These are phyloP conservation scores for Arabidopsis lyrata DNA, from an alignment of 441 rosid genomes.

Conservation along the genomic window DNA sequence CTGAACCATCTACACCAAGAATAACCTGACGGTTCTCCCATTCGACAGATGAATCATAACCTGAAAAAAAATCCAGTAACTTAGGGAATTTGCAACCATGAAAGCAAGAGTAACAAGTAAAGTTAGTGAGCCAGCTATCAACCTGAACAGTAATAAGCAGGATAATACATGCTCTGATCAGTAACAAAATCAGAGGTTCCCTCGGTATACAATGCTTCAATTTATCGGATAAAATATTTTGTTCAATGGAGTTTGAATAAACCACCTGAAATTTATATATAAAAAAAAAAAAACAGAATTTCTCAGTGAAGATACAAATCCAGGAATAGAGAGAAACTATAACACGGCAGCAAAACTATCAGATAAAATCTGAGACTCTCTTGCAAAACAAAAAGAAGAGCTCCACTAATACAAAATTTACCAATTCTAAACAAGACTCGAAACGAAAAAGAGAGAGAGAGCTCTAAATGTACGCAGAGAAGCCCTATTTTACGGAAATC, in stretches of 20 bases:
- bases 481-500: background rate
- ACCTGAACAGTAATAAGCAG: constrained; percentile 92
- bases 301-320: background rate
- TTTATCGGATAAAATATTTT: constrained; percentile 52
- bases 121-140: constrained; percentile 21
- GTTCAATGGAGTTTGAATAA: constrained; percentile 49
- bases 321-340: background rate
- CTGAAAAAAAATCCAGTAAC: constrained; percentile 46
- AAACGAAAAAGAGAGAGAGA: background rate
- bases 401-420: no score
- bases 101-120: constrained; percentile 18
- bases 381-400: constrained; percentile 23
- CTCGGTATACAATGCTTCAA: constrained; percentile 70
- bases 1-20: constrained; percentile 84
- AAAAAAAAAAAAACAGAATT: constrained; percentile 7
- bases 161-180: constrained; percentile 80
- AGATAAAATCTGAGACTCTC: constrained; percentile 36
- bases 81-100: constrained; percentile 17
- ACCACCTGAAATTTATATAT: constrained; percentile 52
- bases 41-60: constrained; percentile 84
- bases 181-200: constrained; percentile 69
- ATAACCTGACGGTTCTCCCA: constrained; percentile 84
- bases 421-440: no score
- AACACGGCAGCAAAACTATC: constrained; percentile 4
- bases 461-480: background rate